Evolutionary conservation across 2,329 filamentous ascomycete species (phyloP), one percentile per base, ranked within the genome.

Genomic region (Fragosphaeria purpurea): DNA sequence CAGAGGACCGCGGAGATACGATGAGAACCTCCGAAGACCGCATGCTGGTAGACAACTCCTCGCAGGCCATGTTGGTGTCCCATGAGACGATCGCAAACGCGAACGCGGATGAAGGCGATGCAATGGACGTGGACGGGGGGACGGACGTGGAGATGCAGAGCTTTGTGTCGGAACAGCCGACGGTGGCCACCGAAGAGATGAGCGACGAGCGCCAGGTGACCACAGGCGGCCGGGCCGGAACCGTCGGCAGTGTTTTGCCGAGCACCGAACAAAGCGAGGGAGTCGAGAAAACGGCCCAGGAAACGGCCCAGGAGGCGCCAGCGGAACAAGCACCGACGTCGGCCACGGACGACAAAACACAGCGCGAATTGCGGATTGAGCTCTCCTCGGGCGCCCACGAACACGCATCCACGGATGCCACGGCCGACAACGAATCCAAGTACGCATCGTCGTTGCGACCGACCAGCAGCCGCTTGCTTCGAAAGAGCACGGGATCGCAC

Each of bases 141-240:
- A 50, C 42, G 2, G 53, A 57, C 34, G 33, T 56, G 4, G 55
- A 56, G 10, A 57, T 56, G 54, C 46, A 47, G 12, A 57, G 53
- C 33, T 13, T 48, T 1, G 38, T 30, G 5, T 53, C 55, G 37
- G 51, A 50, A 13, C 37, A 44, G 34, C 46, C 39, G 9, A 31
- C 12, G 2, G 44, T 31, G 5, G 22, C 30, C 13, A n/a, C 30
- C 6, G 41, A 30, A 13, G 13, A 30, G 41, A 11, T 30, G n/a
- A 41, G 31, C 5, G 13, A 32, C 10, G 39, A 41, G 12, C 43
- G 39, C 35, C 35, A 37, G 35, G 11, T 7, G 7, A 37, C 35
- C 11, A 11, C 7, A 37, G 11, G 35, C 35, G 35, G 35, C 11
- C 35, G 7, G 11, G 11, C 35, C 7, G 35, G 35, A 11, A 11